phyloP scores from a whole-genome alignment of 2,329 filamentous ascomycete species.

The Arthrobotrys pseudoclavata region DNA sequence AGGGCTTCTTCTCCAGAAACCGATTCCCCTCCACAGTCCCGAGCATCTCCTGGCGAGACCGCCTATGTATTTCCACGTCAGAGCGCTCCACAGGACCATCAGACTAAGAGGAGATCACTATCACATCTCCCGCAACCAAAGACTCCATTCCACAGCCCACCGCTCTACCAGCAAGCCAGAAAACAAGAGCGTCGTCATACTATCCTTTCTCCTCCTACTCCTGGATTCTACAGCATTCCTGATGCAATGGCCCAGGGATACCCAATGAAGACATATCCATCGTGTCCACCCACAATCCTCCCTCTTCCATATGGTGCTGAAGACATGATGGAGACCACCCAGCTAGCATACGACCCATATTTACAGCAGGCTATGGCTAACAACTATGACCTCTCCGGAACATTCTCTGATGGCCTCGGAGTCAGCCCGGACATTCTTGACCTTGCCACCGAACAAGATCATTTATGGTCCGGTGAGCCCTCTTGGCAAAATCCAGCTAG shows the following conservation, averaged over 20 bases:
- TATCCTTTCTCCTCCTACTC: slow-evolving; percentile 55
- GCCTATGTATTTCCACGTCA: slow-evolving; percentile 53
- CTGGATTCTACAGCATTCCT: slow-evolving; percentile 52
- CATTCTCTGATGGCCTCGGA: slow-evolving; percentile 55
- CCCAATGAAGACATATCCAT: slow-evolving; percentile 59
- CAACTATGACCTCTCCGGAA: slow-evolving; percentile 54
- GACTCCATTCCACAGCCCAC: slow-evolving; percentile 57
- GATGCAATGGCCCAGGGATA: slow-evolving; percentile 56
- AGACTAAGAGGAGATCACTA: slow-evolving; percentile 54
- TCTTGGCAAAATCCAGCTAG: slow-evolving; percentile 50
- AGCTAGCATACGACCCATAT: slow-evolving; percentile 55
- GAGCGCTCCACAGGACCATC: slow-evolving; percentile 38
- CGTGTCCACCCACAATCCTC: slow-evolving; percentile 55
- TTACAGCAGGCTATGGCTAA: slow-evolving; percentile 54
- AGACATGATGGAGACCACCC: slow-evolving; percentile 56
- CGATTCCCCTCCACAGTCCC: slow-evolving; percentile 57
- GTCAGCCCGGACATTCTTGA: slow-evolving; percentile 59
- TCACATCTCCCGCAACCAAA: slow-evolving; percentile 58
- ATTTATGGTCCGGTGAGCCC: slow-evolving; percentile 55
- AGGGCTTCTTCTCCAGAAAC: slow-evolving; percentile 71
- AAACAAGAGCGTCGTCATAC: slow-evolving; percentile 59
- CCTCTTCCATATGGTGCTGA: slow-evolving; percentile 54
- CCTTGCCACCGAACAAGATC: slow-evolving; percentile 59
- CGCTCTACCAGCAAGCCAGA: slow-evolving; percentile 52
- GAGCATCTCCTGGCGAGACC: slow-evolving; percentile 59